Conservation (phyloP, 805 yeast species). For the Groenewaldozyma tartarivorans region DNA sequence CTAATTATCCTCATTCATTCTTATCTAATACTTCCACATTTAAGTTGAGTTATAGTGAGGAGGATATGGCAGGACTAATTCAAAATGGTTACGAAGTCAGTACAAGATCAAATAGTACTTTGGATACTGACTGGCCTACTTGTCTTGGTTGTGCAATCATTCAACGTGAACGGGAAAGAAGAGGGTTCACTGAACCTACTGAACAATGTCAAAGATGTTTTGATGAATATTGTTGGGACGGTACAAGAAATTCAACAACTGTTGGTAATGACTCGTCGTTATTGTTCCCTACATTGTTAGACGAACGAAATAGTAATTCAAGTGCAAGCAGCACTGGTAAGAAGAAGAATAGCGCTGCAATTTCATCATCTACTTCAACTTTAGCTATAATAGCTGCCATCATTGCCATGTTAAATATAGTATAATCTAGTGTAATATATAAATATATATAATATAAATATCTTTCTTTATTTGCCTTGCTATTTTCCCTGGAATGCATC, state of each 20-base stretch:
- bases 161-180: constrained; percentile 67
- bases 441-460: neutral
- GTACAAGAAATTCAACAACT: constrained; percentile 22
- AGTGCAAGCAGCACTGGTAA: neutral
- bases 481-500: constrained; percentile 26
- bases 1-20: constrained; percentile 59
- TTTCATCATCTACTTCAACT: no score
- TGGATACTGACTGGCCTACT: constrained; percentile 58
- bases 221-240: constrained; percentile 67
- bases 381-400: no score
- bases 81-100: constrained; percentile 67
- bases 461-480: neutral
- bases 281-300: constrained; percentile 9
- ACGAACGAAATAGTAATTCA: neutral
- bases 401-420: no score
- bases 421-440: no score
- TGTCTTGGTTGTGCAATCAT: constrained; percentile 80
- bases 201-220: constrained; percentile 69
- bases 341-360: neutral
- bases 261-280: constrained; percentile 8
- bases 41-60: constrained; percentile 50
- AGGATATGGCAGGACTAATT: constrained; percentile 51
- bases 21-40: constrained; percentile 66
- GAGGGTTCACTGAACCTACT: constrained; percentile 36
- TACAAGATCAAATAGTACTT: constrained; percentile 54